These are phyloP conservation scores for Acacia confusa DNA, from an alignment of 306 rosid species.

Conservation along the genomic window DNA sequence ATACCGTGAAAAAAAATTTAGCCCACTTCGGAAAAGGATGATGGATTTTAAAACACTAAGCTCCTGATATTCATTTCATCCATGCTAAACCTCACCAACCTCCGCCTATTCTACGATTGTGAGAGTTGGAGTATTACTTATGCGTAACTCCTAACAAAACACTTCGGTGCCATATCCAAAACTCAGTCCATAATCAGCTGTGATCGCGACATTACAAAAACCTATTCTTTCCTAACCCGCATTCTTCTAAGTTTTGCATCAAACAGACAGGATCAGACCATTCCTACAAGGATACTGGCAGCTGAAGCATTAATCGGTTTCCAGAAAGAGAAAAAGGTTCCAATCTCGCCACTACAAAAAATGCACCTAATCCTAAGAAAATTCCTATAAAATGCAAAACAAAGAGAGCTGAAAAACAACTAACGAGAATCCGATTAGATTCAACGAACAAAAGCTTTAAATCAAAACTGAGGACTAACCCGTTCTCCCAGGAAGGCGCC, in stretches of 20 bases:
- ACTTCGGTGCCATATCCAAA: background rate
- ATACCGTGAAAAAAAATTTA: no score
- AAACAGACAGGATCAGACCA: background rate
- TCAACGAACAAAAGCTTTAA: background rate
- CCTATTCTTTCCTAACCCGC: background rate
- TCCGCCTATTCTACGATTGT: background rate
- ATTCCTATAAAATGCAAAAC: background rate
- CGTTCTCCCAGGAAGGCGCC: constrained; percentile 97
- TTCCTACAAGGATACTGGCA: background rate
- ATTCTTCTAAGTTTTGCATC: background rate
- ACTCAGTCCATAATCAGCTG: background rate
- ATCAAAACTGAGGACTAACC: constrained; percentile 40
- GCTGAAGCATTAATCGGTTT: background rate
- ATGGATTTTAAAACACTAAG: background rate
- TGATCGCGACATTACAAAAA: background rate
- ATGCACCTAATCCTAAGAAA: background rate
- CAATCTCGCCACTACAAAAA: background rate
- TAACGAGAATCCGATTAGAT: background rate
- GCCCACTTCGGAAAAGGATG: background rate
- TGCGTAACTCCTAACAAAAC: background rate
- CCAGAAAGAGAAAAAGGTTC: background rate
- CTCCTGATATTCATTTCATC: background rate
- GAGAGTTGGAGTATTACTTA: background rate
- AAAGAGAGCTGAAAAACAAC: background rate
- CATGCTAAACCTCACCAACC: background rate